Evolutionary conservation across 1,139 yeast species (phyloP).

Genomic region (Chernovozyma sophiae-reginae): DNA sequence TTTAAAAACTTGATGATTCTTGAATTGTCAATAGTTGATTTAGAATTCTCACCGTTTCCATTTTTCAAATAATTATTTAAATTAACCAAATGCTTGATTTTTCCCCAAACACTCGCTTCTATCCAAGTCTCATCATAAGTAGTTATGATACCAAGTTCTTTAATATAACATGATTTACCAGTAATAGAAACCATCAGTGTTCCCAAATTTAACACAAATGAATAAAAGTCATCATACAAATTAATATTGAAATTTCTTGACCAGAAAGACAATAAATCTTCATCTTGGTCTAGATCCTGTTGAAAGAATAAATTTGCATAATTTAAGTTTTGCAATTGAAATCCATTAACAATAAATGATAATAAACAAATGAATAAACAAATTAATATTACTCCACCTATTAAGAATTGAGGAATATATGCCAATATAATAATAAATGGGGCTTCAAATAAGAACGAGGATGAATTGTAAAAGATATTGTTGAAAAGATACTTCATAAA

Average conservation of each 20-base stretch:
- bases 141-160: conserved; percentile 51
- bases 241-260: conserved; percentile 27
- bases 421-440: conserved; percentile 57
- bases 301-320: conserved; percentile 42
- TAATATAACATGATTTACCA: conserved; percentile 60
- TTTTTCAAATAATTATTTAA: no score
- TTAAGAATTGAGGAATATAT: conserved; percentile 57
- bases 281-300: conserved; percentile 30
- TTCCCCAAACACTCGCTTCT: conserved; percentile 35
- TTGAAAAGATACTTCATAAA: conserved; percentile 46
- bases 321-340: conserved; percentile 40
- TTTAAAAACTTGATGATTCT: conserved; percentile 12
- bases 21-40: conserved; percentile 6
- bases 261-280: conserved; percentile 8
- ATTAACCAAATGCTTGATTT: neutral
- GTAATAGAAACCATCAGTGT: conserved; percentile 62
- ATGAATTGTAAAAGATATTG: conserved; percentile 12
- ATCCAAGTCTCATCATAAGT: conserved; percentile 57
- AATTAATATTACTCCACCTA: conserved; percentile 44
- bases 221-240: conserved; percentile 61
- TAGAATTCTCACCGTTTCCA: no score
- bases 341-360: conserved; percentile 61
- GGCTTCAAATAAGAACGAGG: conserved; percentile 26
- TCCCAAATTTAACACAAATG: conserved; percentile 57
- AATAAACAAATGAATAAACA: conserved; percentile 49